These are phyloP conservation scores for Rhynchospora breviuscula DNA, from an alignment of 176 grass and related monocot species.

Conservation along the genomic window DNA sequence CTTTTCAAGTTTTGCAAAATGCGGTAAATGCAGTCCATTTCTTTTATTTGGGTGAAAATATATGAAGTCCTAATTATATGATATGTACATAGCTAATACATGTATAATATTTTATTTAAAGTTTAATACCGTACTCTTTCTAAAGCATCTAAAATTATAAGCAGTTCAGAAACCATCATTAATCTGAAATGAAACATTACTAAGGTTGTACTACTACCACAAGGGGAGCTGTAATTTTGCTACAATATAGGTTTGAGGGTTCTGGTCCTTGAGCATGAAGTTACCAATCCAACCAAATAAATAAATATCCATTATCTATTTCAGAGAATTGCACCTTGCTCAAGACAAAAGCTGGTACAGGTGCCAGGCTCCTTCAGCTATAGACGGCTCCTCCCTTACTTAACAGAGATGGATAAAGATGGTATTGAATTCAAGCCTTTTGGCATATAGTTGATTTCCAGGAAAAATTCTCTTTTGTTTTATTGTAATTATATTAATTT, in stretches of 20 bases:
- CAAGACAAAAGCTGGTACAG: conserved; percentile 48
- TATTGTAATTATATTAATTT: conserved; percentile 30
- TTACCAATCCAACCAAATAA: not conserved
- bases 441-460: not conserved
- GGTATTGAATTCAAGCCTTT: not conserved
- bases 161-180: not conserved
- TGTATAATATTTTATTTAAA: not conserved
- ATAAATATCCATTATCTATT: conserved; percentile 24
- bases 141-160: not conserved
- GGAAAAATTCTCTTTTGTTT: not conserved
- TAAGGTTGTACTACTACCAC: not conserved
- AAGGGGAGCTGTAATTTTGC: not conserved
- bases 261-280: not conserved
- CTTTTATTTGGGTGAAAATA: not conserved
- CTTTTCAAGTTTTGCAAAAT: not conserved
- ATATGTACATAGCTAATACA: not conserved
- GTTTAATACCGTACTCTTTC: not conserved
- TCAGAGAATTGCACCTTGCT: conserved; percentile 39
- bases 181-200: not conserved
- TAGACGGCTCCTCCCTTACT: conserved; percentile 81
- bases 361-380: conserved; percentile 67
- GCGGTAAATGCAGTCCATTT: not conserved
- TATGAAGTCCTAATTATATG: not conserved
- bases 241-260: not conserved
- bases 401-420: conserved; percentile 60